Evolutionary conservation across 371 early-diverging fungal genomes (phyloP).

Genomic region (Mucor saturninus): DNA sequence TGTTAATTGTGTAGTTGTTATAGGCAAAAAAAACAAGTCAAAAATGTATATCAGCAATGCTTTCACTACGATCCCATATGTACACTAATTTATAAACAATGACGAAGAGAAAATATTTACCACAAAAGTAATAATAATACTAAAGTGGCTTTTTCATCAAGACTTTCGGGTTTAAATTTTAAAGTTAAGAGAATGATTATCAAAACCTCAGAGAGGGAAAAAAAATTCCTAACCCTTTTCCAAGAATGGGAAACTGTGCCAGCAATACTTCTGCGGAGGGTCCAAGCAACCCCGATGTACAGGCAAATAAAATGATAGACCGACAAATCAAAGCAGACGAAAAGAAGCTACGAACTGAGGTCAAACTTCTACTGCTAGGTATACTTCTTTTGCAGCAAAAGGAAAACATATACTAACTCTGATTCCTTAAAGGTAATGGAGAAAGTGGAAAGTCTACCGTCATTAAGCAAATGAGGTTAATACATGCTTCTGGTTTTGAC

Average conservation of each 20-base stretch:
- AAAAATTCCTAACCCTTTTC: not conserved
- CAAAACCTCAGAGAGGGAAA: not conserved
- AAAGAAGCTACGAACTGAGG: conserved; percentile 71
- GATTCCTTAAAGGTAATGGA: conserved; percentile 72
- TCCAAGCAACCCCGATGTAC: conserved; percentile 9
- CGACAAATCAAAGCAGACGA: conserved; percentile 78
- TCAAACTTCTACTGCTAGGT: conserved; percentile 87
- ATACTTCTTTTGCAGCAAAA: conserved; percentile 13
- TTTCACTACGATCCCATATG: no score
- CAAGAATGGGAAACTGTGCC: conserved; percentile 32
- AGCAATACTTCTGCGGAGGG: conserved; percentile 7
- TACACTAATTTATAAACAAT: not conserved
- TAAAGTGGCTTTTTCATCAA: not conserved
- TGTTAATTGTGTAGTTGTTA: no score
- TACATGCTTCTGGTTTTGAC: conserved; percentile 87
- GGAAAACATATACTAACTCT: not conserved
- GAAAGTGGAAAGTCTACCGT: conserved; percentile 93
- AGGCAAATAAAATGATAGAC: conserved; percentile 76
- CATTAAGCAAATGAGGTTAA: conserved; percentile 92
- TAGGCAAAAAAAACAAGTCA: no score
- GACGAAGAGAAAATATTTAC: not conserved
- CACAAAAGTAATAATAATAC: not conserved
- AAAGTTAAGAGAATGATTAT: not conserved
- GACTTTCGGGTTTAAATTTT: not conserved
- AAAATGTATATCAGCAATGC: no score